These are phyloP conservation scores for Xylariaceae sp. DNA, from an alignment of 2,329 filamentous ascomycete species.

Conservation along the genomic window DNA sequence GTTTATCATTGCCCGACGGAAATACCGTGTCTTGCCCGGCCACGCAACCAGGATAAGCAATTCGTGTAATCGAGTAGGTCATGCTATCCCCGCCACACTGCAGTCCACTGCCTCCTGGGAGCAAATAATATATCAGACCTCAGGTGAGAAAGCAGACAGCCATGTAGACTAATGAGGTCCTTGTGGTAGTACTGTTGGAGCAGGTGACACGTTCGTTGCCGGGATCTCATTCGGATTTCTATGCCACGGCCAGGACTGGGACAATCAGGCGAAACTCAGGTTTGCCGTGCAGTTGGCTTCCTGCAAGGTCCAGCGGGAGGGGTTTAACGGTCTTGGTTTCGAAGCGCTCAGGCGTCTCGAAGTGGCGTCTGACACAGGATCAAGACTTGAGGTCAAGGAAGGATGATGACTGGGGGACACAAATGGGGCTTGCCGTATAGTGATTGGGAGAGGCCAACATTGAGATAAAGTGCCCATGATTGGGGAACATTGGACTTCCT, in stretches of 20 bases:
- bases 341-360: constrained; percentile 33
- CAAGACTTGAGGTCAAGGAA: constrained; percentile 20
- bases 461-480: neutral
- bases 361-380: constrained; percentile 34
- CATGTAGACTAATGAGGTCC: constrained; percentile 25
- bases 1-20: constrained; percentile 46
- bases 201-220: constrained; percentile 78
- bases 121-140: constrained; percentile 1
- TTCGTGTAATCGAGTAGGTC: constrained; percentile 66
- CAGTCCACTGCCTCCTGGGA: constrained; percentile 2
- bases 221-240: constrained; percentile 69
- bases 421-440: constrained; percentile 9
- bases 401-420: constrained; percentile 4
- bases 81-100: constrained; percentile 9
- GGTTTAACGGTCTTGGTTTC: constrained; percentile 61
- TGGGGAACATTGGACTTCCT: no score
- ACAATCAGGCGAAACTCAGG: constrained; percentile 52
- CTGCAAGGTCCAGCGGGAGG: constrained; percentile 70
- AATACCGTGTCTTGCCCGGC: constrained; percentile 51
- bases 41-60: constrained; percentile 44
- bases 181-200: constrained; percentile 67
- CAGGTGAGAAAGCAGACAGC: neutral
- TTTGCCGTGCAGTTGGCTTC: constrained; percentile 73
- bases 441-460: neutral
- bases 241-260: constrained; percentile 56